Base-by-base conservation (phyloP, 495 filamentous ascomycete genomes). In the Tuber melanosporum region DNA sequence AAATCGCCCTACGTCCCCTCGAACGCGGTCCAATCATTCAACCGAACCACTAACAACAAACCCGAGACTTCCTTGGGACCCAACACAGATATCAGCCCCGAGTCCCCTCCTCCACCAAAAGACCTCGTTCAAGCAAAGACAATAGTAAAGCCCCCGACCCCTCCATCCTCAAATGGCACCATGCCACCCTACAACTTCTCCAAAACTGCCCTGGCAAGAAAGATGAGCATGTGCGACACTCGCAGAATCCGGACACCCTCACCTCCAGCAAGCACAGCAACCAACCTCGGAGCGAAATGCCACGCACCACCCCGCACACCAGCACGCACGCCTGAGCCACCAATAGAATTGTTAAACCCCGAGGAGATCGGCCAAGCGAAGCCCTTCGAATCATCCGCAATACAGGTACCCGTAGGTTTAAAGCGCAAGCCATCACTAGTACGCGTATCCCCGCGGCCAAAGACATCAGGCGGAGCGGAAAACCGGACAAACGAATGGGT, bases 191-290 rank as follows among this genome's bases (percentile, higher is more conserved):
- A 73, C 44, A 71, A 73, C 22, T 80, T 80, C 46, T 70, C 74
- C 19, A 80, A 77, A 26, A 79, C 78, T 15, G 70, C 77, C 41
- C 72, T 74, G 10, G 78, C 78, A 6, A 52, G 75, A 20, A 80
- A 80, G 41, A 79, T 80, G 42, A 80, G 77, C 7, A 46, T 80
- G 12, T 43, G 71, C 39, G 78, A 80, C 17, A 62, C 79, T 22
- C 78, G 78, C 2, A 71, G 14, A 66, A 32, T 7, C 26, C 57
- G 10, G 12, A 32, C 57, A 66, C 57, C 57, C 26, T 66, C 57
- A 36, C 57, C 57, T 12, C 12, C 57, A 17, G 26, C n/a, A 32
- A 66, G 57, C 57, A 66, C 57, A 66, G 12, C n/a, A 17, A 0
- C 73, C 49, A 45, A 75, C 77, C 8, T 36, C 69, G 17, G 22